phyloP scores from a whole-genome alignment of 1,284 basidiomycete genomes.

The Hypsizygus ulmarius region DNA sequence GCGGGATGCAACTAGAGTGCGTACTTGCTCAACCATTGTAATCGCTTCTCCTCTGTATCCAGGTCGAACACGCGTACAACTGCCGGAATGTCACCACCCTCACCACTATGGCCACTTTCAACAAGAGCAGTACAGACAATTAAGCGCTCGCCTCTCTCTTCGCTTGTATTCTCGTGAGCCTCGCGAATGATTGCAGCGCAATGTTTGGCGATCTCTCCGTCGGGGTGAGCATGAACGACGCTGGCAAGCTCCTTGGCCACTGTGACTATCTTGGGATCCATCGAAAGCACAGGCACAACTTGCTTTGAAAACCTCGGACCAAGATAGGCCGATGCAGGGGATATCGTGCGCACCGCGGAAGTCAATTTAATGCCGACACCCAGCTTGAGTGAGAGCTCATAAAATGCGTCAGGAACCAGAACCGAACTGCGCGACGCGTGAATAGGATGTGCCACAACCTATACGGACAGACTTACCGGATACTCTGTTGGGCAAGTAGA shows the following conservation, averaged over 20 bases:
- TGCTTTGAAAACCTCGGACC: slow-evolving; percentile 55
- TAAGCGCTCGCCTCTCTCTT: slow-evolving; percentile 43
- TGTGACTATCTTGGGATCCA: slow-evolving; percentile 53
- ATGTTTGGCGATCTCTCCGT: slow-evolving; percentile 50
- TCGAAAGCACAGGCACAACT: slow-evolving; percentile 61
- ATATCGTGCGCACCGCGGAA: slow-evolving; percentile 53
- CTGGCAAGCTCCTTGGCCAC: slow-evolving; percentile 52
- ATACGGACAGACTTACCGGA: slow-evolving; percentile 34
- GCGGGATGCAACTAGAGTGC: slow-evolving; percentile 10
- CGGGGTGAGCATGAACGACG: slow-evolving; percentile 41
- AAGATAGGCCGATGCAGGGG: slow-evolving; percentile 50
- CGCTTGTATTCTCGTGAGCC: slow-evolving; percentile 44
- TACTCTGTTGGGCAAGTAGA: slow-evolving; percentile 48
- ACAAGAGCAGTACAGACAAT: slow-evolving; percentile 55
- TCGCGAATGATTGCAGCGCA: slow-evolving; percentile 51
- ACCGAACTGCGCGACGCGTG: slow-evolving; percentile 37
- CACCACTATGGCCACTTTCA: slow-evolving; percentile 46
- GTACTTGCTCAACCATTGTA: slow-evolving; percentile 46
- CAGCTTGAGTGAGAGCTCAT: slow-evolving; percentile 44
- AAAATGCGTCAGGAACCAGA: slow-evolving; percentile 42
- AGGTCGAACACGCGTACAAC: slow-evolving; percentile 47
- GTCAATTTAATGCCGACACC: slow-evolving; percentile 52
- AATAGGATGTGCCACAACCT: not conserved
- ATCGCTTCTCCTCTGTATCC: slow-evolving; percentile 44
- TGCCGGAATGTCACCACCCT: slow-evolving; percentile 40